Percentiles rank a stretch among this genome's conserved stretches.
These are phyloP conservation scores for Nothomitra cinnamomea DNA, from an alignment of 2,329 filamentous ascomycete species.

Conservation along the genomic window DNA sequence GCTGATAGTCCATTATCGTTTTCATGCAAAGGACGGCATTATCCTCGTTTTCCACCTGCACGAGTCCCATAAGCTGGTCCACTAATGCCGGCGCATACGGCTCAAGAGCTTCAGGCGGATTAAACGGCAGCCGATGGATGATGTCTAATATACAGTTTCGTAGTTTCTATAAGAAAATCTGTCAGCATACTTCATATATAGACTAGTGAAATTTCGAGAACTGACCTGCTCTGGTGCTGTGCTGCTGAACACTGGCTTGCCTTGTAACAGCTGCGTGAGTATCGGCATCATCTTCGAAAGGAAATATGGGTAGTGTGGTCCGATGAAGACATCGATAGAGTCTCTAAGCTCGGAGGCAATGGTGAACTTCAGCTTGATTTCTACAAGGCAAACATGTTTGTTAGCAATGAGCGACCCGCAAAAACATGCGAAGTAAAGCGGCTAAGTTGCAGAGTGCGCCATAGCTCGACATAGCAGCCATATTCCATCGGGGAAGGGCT, in stretches of 20 bases:
- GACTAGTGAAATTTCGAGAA: background rate
- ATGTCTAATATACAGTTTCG: conserved; percentile 91
- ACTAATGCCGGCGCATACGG: conserved; percentile 78
- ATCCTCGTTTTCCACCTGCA: conserved; percentile 89
- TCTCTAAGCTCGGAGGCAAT: conserved; percentile 79
- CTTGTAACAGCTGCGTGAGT: conserved; percentile 70
- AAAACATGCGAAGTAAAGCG: background rate
- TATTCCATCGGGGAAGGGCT: conserved; percentile 10
- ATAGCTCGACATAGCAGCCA: background rate
- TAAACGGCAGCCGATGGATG: conserved; percentile 67
- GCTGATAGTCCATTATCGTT: conserved; percentile 90
- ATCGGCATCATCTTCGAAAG: conserved; percentile 78
- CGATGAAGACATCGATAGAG: conserved; percentile 71
- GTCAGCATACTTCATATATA: background rate
- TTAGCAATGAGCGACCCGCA: conserved; percentile 1
- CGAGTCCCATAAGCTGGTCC: conserved; percentile 74
- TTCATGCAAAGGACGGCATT: conserved; percentile 98
- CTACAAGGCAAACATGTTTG: conserved; percentile 28
- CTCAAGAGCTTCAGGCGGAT: conserved; percentile 65
- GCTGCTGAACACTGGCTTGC: conserved; percentile 79
- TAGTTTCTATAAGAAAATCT: conserved; percentile 43
- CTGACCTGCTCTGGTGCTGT: conserved; percentile 75
- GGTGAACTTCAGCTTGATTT: conserved; percentile 65
- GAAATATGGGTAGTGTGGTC: conserved; percentile 65
- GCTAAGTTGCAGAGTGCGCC: background rate